Base-by-base conservation (phyloP, 176 grass and related monocot species). In the Dendrocalamus sinicus region DNA sequence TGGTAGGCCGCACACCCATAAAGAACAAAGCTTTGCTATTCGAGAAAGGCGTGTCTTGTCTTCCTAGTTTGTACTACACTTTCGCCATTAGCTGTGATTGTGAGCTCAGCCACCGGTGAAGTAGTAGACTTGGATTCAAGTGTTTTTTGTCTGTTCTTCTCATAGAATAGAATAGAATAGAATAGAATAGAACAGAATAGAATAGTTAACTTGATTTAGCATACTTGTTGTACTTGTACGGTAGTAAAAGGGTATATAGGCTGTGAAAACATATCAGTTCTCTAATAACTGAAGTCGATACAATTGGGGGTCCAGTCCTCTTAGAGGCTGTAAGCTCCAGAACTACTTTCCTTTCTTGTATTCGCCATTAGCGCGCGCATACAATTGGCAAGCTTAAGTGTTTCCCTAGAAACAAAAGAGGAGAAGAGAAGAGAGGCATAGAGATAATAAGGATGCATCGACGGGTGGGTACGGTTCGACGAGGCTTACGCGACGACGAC, bases 401-500 rank as follows among this genome's bases (percentile, higher is more conserved):
- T 9, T 59, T 59, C 9, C 50, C 14, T 6, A 52, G 14, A 52
- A 57, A 39, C 28, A 43, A 16, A 12, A 53, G 22, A 59, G 6
- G 14, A 35, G 45, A 12, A 43, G 0, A 72, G 46, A n/a, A 39
- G 13, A 47, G 19, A 17, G 52, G 4, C 57, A 19, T 55, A 47
- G 45, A 3, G 57, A 59, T 23, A 57, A 59, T 10, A 73, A 6
- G 23, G 15, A 51, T 9, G 8, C 0, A 40, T 3, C 24, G 14
- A 78, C 12, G 23, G 15, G 2, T 5, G 9, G 1, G 16, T 9
- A 19, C 6, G 13, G 3, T 4, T 5, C 41, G 16, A 55, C 23
- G 39, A 20, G 9, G 84, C 93, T 94, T 82, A 99, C 93, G 96
- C 93, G 47, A 99, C 96, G 60, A 99, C 64, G 70, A 99, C 96